Evolutionary conservation across 768 basidiomycete species (phyloP), one percentile per base, ranked within the genome.

Genomic region (Macrolepiota dolichaula): DNA sequence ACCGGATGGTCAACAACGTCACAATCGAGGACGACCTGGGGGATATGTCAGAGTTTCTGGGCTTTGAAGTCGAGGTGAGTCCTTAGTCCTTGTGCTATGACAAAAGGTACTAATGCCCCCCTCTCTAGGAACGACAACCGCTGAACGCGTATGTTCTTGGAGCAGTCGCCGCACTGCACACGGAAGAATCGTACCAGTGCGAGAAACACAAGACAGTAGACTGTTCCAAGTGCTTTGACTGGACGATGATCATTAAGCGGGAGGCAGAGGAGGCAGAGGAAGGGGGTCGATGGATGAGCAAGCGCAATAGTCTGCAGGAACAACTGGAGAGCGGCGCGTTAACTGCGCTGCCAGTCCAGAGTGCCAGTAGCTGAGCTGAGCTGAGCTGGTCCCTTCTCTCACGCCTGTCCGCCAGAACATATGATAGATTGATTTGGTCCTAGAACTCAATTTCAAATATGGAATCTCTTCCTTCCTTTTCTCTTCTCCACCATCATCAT

Each of bases 181-280:
- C 63, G 7, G 36, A 60, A 37, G 51, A 60, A 46, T 53, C 51
- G n/a, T 74, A 64, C 51, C 59, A 73, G 51, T 74, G 76, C 63
- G 57, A 57, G 27, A 54, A 60, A 40, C 76, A 77, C 57, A 53
- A 67, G 32, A 64, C 46, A 15, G 62, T 70, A 19, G 70, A 76
- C 47, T 77, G 76, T 51, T 50, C 53, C 10, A 62, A 46, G 15
- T 78, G 76, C 62, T 77, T 78, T 40, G 65, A 76, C 62, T 78
- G 76, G 76, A 68, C 70, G 13, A 61, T 51, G n/a, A 59, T 72
- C 36, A 67, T 76, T 22, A 70, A 67, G 51, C 60, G 67, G 27
- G 68, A 73, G 54, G 70, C 70, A 1, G 63, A 68, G 37, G 62
- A 63, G 32, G 62, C 63, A 0, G 66, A 67, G n/a, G 66, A 65